Percentiles rank a stretch among this genome's conserved stretches.
Evolutionary conservation across 164 flowering plant genomes (phyloP).

Genomic region (Aristolochia contorta): DNA sequence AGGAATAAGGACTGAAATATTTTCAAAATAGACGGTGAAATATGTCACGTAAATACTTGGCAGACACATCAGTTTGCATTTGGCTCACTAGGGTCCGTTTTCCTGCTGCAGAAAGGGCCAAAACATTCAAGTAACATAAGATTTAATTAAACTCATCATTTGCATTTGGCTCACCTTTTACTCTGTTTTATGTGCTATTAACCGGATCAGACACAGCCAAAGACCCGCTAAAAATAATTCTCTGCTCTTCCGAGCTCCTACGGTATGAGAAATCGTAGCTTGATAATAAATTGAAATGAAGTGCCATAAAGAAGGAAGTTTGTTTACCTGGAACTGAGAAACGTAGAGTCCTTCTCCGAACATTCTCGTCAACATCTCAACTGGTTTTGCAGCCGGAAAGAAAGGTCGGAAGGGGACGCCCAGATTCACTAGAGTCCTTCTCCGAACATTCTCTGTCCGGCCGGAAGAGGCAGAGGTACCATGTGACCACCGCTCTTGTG

Average conservation of each 20-base stretch:
- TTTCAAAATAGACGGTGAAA: no score
- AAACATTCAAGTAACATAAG: no score
- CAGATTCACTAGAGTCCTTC: slow-evolving; percentile 30
- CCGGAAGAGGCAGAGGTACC: slow-evolving; percentile 41
- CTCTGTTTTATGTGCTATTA: no score
- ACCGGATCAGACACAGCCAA: no score
- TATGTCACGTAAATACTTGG: no score
- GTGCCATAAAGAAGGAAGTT: not conserved
- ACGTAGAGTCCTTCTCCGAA: slow-evolving; percentile 36
- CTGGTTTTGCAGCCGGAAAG: slow-evolving; percentile 10
- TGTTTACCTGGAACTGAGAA: slow-evolving; percentile 39
- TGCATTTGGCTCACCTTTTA: no score
- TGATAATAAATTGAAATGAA: not conserved
- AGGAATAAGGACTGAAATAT: not conserved
- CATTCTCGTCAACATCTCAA: slow-evolving; percentile 8
- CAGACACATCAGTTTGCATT: no score
- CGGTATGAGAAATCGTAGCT: not conserved
- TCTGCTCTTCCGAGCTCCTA: slow-evolving; percentile 53
- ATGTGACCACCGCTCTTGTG: slow-evolving; percentile 39
- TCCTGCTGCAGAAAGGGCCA: no score
- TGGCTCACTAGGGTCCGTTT: no score
- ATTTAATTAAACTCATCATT: no score
- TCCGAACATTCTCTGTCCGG: slow-evolving; percentile 44
- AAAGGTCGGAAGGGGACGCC: slow-evolving; percentile 24
- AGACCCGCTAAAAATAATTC: no score